Percentiles rank a stretch among this genome's conserved stretches.
Evolutionary conservation across 768 basidiomycete genomes (phyloP).

Genomic region (Mycena latifolia): DNA sequence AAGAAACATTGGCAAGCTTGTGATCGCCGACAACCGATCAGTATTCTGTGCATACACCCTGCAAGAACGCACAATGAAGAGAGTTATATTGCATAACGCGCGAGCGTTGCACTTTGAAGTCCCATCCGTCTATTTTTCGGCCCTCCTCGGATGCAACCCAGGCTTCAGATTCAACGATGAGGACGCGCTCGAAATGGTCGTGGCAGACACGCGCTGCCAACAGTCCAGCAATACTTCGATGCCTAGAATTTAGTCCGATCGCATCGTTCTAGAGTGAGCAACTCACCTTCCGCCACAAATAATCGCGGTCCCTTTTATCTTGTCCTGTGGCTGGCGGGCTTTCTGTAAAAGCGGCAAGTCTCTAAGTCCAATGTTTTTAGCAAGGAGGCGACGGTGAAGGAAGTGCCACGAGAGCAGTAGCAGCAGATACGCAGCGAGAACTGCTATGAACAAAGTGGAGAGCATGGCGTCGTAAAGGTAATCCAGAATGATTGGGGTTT

Average conservation of each 20-base stretch:
- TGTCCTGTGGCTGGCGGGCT: not conserved
- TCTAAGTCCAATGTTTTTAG: not conserved
- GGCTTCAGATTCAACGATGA: slow-evolving; percentile 47
- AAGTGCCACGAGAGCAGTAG: not conserved
- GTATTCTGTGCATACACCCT: too few relatives aligned
- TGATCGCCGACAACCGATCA: too few relatives aligned
- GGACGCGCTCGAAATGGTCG: slow-evolving; percentile 46
- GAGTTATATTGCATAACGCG: slow-evolving; percentile 45
- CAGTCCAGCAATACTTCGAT: slow-evolving; percentile 43
- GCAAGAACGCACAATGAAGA: slow-evolving; percentile 31
- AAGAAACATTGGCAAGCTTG: not conserved
- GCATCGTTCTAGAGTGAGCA: too few relatives aligned
- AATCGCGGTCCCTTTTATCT: slow-evolving; percentile 7
- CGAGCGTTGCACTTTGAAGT: slow-evolving; percentile 25
- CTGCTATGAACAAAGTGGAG: not conserved
- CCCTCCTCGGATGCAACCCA: slow-evolving; percentile 40
- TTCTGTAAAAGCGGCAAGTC: slow-evolving; percentile 4
- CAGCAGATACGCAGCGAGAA: not conserved
- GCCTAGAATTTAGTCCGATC: too few relatives aligned
- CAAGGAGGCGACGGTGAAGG: slow-evolving; percentile 7
- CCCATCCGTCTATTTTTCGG: slow-evolving; percentile 24
- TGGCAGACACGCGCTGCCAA: slow-evolving; percentile 46
- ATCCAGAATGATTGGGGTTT: too few relatives aligned
- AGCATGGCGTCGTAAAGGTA: not conserved
- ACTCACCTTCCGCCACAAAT: slow-evolving; percentile 23